Evolutionary conservation across 495 filamentous ascomycete species (phyloP).

Genomic region (Saxophila tyrrhenica): DNA sequence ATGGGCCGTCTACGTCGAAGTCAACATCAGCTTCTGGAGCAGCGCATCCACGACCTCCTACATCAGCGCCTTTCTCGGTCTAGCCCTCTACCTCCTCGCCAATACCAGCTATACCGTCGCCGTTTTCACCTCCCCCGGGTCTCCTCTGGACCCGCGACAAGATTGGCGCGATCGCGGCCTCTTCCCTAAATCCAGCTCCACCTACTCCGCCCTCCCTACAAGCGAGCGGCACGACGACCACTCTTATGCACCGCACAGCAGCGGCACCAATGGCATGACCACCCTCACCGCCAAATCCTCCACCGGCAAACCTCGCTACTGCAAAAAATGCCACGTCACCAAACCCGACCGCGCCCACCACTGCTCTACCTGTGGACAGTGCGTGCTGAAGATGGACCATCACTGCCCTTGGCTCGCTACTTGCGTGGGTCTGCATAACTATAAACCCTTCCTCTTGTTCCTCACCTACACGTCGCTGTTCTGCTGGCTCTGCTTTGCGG

Average conservation of each 20-base stretch:
- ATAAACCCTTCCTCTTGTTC: slow-evolving; percentile 91
- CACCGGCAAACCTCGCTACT: slow-evolving; percentile 72
- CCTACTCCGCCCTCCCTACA: slow-evolving; percentile 55
- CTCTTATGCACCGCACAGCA: neutral
- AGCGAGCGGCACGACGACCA: slow-evolving; percentile 5
- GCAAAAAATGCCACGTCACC: slow-evolving; percentile 88
- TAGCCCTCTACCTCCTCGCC: slow-evolving; percentile 63
- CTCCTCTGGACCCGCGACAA: slow-evolving; percentile 41
- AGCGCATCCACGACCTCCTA: slow-evolving; percentile 29
- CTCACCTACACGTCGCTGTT: slow-evolving; percentile 83
- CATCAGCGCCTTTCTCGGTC: slow-evolving; percentile 43
- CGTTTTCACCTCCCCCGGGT: slow-evolving; percentile 84
- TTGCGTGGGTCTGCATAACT: slow-evolving; percentile 86
- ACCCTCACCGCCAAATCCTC: slow-evolving; percentile 75
- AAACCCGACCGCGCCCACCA: slow-evolving; percentile 97
- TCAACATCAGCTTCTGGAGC: slow-evolving; percentile 54
- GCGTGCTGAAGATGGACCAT: slow-evolving; percentile 98
- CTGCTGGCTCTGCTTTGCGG: slow-evolving; percentile 67
- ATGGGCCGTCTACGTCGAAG: slow-evolving; percentile 84
- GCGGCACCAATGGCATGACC: slow-evolving; percentile 32
- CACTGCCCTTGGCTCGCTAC: slow-evolving; percentile 98
- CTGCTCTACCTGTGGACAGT: slow-evolving; percentile 83
- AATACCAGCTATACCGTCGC: slow-evolving; percentile 84
- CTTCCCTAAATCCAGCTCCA: slow-evolving; percentile 22
- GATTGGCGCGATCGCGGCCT: slow-evolving; percentile 3